phyloP scores from a whole-genome alignment of 768 basidiomycete genomes.

The Amanita fuliginea region DNA sequence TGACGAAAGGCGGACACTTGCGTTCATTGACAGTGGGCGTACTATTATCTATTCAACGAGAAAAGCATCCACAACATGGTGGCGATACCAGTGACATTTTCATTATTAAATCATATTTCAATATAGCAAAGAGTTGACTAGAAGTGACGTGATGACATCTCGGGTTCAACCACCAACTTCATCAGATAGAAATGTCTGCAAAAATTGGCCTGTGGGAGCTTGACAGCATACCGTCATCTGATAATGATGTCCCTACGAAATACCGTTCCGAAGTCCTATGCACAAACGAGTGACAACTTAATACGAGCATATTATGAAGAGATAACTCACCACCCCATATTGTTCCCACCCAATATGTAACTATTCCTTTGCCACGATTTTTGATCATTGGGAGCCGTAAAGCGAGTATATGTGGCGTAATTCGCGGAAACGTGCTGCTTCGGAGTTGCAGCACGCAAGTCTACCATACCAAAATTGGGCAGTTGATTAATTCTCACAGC shows the following conservation, averaged over 20 bases:
- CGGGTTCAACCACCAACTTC: too few species aligned
- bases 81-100: too few species aligned
- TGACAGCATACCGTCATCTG: slow-evolving; percentile 40
- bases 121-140: too few species aligned
- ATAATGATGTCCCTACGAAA: slow-evolving; percentile 27
- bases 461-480: slow-evolving; percentile 29
- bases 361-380: slow-evolving; percentile 31
- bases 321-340: slow-evolving; percentile 29
- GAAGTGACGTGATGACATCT: too few species aligned
- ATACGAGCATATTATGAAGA: too few species aligned
- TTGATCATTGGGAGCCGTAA: slow-evolving; percentile 26
- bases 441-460: slow-evolving; percentile 31
- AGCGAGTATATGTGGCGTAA: slow-evolving; percentile 43
- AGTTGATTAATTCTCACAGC: slow-evolving; percentile 18
- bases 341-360: slow-evolving; percentile 41
- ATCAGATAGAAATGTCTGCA: slow-evolving; percentile 19
- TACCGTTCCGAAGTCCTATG: slow-evolving; percentile 24
- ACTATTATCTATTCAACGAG: too few species aligned
- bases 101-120: too few species aligned
- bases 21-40: too few species aligned
- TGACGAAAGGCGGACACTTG: too few species aligned
- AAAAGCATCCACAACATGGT: too few species aligned
- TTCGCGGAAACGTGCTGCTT: slow-evolving; percentile 30
- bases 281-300: background rate
- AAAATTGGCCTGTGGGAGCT: slow-evolving; percentile 51